phyloP scores from a whole-genome alignment of 176 grass and related monocot species.

The Oryza rufipogon region DNA sequence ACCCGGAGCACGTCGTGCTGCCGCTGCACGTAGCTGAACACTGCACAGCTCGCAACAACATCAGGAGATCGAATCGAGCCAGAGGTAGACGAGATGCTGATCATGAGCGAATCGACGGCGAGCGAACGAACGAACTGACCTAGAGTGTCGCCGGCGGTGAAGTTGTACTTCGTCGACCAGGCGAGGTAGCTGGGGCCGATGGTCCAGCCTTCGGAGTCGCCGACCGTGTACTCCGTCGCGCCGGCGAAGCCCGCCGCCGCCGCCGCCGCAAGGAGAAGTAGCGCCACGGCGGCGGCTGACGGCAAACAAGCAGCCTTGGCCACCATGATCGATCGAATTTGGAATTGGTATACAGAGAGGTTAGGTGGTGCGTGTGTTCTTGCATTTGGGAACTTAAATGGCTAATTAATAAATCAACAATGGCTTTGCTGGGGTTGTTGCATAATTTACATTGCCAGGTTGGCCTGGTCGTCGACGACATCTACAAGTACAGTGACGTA shows the following conservation, averaged over 20 bases:
- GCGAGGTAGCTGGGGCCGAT: constrained; percentile 62
- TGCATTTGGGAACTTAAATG: not conserved
- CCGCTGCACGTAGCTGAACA: constrained; percentile 63
- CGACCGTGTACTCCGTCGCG: constrained; percentile 62
- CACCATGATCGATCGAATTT: constrained; percentile 28
- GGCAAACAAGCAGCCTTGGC: not conserved
- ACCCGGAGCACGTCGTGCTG: constrained; percentile 76
- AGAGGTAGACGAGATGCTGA: not conserved
- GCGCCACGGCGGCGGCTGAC: not conserved
- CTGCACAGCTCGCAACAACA: constrained; percentile 32
- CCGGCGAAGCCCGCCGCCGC: not conserved
- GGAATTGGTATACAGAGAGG: not conserved
- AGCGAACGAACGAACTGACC: constrained; percentile 26
- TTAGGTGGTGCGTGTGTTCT: not conserved
- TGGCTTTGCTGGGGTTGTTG: not conserved
- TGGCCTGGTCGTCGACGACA: not conserved
- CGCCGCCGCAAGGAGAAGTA: not conserved
- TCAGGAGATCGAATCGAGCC: too few relatives aligned
- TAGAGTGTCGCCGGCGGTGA: constrained; percentile 79
- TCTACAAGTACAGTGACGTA: too few relatives aligned
- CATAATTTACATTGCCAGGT: not conserved
- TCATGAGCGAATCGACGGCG: not conserved
- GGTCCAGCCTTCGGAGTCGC: constrained; percentile 57
- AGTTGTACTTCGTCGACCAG: constrained; percentile 85
- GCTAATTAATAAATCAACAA: not conserved